phyloP scores from a whole-genome alignment of 768 basidiomycete genomes.

The Collybiopsis luxurians region DNA sequence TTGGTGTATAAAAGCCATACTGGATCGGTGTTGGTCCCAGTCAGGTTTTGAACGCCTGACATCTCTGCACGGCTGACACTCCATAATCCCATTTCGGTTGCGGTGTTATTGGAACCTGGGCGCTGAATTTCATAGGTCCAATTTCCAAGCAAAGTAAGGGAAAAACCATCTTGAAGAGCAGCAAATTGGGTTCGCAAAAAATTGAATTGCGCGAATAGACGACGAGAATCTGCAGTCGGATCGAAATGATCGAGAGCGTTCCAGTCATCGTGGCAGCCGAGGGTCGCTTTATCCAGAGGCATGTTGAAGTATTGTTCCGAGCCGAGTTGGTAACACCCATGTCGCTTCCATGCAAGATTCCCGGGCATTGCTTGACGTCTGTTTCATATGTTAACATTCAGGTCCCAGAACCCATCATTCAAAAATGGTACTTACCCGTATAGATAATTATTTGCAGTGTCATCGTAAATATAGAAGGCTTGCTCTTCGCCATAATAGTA shows the following conservation, averaged over 20 bases:
- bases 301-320: conserved; percentile 94
- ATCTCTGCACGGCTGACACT: conserved; percentile 74
- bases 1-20: conserved; percentile 88
- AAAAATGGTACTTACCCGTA: conserved; percentile 60
- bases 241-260: conserved; percentile 95
- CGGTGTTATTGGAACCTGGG: conserved; percentile 81
- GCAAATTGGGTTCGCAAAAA: conserved; percentile 67
- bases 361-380: conserved; percentile 92
- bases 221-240: conserved; percentile 76
- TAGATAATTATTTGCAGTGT: conserved; percentile 88
- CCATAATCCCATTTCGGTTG: conserved; percentile 88
- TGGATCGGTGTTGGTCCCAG: conserved; percentile 58
- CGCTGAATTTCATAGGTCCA: conserved; percentile 79
- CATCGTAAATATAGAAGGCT: conserved; percentile 83
- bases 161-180: conserved; percentile 83
- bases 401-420: not conserved
- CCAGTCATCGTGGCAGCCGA: conserved; percentile 92
- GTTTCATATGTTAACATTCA: conserved; percentile 3
- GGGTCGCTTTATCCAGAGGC: conserved; percentile 72
- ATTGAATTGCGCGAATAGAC: conserved; percentile 74
- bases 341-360: conserved; percentile 86
- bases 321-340: conserved; percentile 89
- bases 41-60: conserved; percentile 52
- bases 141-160: conserved; percentile 78
- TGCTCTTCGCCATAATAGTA: conserved; percentile 93